These are phyloP conservation scores for Plectranthus barbatus DNA, from an alignment of 257 asterid genomes.

Conservation along the genomic window DNA sequence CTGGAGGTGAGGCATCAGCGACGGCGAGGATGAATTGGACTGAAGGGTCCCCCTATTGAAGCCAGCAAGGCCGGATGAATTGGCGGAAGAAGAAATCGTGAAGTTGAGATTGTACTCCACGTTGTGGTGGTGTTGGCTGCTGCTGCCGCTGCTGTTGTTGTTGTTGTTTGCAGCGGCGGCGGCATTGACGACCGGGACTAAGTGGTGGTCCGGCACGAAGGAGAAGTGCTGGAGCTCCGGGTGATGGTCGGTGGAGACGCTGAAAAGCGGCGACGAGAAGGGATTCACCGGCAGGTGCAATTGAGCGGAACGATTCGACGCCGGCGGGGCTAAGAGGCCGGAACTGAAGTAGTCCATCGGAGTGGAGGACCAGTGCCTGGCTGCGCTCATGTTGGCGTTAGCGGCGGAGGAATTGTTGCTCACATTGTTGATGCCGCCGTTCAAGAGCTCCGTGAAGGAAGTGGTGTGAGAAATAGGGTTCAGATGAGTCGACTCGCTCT, in stretches of 20 bases:
- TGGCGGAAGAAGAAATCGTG: slow-evolving; percentile 36
- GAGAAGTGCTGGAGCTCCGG: slow-evolving; percentile 45
- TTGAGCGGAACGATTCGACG: slow-evolving; percentile 24
- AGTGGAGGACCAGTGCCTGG: slow-evolving; percentile 35
- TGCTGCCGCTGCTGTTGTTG: too few relatives aligned
- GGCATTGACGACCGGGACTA: slow-evolving; percentile 19
- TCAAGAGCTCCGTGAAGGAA: slow-evolving; percentile 51
- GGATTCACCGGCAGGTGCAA: slow-evolving; percentile 21
- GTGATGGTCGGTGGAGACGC: slow-evolving; percentile 23
- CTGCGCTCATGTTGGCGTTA: slow-evolving; percentile 3
- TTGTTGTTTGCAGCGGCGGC: slow-evolving; percentile 1
- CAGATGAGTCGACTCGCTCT: slow-evolving; percentile 17
- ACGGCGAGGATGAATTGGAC: slow-evolving; percentile 60
- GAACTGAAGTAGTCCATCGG: slow-evolving; percentile 38
- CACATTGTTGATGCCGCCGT: slow-evolving; percentile 22
- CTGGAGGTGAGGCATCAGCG: slow-evolving; percentile 43
- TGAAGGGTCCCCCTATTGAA: slow-evolving; percentile 86
- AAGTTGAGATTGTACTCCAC: slow-evolving; percentile 39
- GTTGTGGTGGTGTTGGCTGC: too few relatives aligned
- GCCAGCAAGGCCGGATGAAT: slow-evolving; percentile 36
- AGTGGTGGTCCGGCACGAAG: slow-evolving; percentile 38
- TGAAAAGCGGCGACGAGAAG: slow-evolving; percentile 32
- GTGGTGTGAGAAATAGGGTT: slow-evolving; percentile 40
- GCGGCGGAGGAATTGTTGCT: slow-evolving; percentile 7
- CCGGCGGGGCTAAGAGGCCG: slow-evolving; percentile 28